A percentile compares a stretch with the other conserved stretches of the same genome.
These are phyloP conservation scores for Neodidymelliopsis sp. DNA, from an alignment of 2,329 filamentous ascomycete genomes.

Conservation along the genomic window DNA sequence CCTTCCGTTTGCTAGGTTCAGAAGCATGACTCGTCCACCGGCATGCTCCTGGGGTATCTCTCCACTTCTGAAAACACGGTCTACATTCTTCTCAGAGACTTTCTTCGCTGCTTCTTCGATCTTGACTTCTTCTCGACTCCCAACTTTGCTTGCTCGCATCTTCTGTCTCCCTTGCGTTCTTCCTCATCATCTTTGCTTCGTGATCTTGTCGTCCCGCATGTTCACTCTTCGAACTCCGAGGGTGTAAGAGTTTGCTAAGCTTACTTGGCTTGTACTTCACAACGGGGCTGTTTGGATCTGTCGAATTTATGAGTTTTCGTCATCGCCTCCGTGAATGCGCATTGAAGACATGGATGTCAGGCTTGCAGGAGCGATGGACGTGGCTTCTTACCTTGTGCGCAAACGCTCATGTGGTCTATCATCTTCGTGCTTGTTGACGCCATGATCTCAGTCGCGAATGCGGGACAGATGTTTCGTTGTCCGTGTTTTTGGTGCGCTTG, in stretches of 20 bases:
- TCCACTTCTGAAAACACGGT: conserved; percentile 7
- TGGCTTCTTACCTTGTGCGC: conserved; percentile 12
- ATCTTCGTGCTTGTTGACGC: conserved; percentile 17
- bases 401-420: conserved; percentile 18
- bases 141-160: conserved; percentile 15
- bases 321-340: too few relatives aligned
- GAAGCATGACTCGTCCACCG: conserved; percentile 11
- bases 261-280: conserved; percentile 14
- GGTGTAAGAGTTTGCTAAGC: conserved; percentile 13
- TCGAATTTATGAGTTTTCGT: not conserved
- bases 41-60: conserved; percentile 6
- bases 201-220: conserved; percentile 10
- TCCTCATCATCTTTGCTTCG: conserved; percentile 6
- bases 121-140: conserved; percentile 8
- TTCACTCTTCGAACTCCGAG: conserved; percentile 10
- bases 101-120: conserved; percentile 2
- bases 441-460: not conserved
- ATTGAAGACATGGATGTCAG: too few relatives aligned
- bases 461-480: not conserved
- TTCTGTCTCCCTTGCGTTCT: conserved; percentile 12
- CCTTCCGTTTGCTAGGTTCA: not conserved
- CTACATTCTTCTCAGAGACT: not conserved
- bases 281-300: conserved; percentile 17
- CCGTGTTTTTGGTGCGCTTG: not conserved
- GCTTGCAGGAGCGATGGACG: not conserved